Conservation (phyloP, 192 early-diverging fungal genomes). For the Coemansia sp. region DNA sequence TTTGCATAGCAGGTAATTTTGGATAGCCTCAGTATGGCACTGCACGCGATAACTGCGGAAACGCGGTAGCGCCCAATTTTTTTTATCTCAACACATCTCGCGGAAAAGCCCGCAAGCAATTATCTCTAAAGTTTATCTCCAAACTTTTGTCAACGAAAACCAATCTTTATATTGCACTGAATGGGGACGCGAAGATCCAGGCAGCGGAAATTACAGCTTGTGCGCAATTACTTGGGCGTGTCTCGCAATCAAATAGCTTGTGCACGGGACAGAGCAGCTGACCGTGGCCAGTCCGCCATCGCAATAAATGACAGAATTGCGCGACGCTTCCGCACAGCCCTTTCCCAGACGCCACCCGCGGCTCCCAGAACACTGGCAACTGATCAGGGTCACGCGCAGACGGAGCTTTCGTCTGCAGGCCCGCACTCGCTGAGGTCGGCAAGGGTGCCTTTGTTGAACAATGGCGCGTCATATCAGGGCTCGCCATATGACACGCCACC, state of each 20-base stretch:
- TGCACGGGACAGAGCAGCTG: conserved; percentile 8
- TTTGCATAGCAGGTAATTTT: not conserved
- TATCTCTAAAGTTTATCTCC: not conserved
- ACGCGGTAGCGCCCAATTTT: not conserved
- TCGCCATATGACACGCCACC: not conserved
- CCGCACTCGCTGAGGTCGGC: not conserved
- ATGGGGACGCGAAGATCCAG: conserved; percentile 3
- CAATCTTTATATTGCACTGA: not conserved
- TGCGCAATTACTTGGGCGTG: not conserved
- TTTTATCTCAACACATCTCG: not conserved
- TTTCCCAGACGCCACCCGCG: not conserved
- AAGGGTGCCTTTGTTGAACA: not conserved
- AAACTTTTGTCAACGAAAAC: not conserved
- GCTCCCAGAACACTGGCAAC: conserved; percentile 3
- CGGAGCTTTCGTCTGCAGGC: not conserved
- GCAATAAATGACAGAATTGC: not conserved
- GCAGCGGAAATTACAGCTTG: not conserved
- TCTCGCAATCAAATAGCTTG: too few species aligned
- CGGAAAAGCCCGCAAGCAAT: not conserved
- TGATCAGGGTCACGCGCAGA: not conserved
- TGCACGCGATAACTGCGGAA: not conserved
- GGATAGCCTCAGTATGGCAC: not conserved
- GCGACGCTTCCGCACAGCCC: too few species aligned
- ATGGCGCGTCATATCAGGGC: not conserved
- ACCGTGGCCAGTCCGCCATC: not conserved